These are phyloP conservation scores for Caloboletus firmus DNA, from an alignment of 1,284 basidiomycete genomes.

Conservation along the genomic window DNA sequence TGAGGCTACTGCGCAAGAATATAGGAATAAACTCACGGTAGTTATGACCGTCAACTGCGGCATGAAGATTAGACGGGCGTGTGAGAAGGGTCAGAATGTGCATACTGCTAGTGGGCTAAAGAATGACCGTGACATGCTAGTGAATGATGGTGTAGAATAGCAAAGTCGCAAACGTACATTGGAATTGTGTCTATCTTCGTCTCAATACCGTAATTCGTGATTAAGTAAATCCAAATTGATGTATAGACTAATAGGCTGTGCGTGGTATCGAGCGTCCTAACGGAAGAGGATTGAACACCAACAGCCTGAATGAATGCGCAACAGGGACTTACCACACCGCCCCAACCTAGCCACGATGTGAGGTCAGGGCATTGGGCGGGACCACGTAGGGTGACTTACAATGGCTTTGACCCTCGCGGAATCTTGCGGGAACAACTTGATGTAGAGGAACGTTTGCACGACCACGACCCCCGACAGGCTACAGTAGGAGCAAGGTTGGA, in stretches of 20 bases:
- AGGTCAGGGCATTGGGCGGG: neutral
- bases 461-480: constrained; percentile 48
- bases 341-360: constrained; percentile 23
- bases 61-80: neutral
- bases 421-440: constrained; percentile 44
- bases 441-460: constrained; percentile 45
- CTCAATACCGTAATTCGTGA: constrained; percentile 29
- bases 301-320: neutral
- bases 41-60: constrained; percentile 45
- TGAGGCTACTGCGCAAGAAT: neutral
- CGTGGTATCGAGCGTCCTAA: constrained; percentile 27
- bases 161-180: constrained; percentile 16
- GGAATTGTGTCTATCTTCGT: constrained; percentile 26
- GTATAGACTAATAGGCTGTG: constrained; percentile 32
- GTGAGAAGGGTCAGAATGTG: constrained; percentile 1
- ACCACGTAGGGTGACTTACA: constrained; percentile 32
- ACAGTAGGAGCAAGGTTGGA: neutral
- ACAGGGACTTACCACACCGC: constrained; percentile 23
- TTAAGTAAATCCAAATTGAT: constrained; percentile 35
- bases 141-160: neutral
- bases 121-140: neutral
- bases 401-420: constrained; percentile 33
- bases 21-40: constrained; percentile 37
- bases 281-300: constrained; percentile 2
- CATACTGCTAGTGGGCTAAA: constrained; percentile 46